Base-by-base conservation (phyloP, 768 basidiomycete genomes). In the Mycena belliarum region DNA sequence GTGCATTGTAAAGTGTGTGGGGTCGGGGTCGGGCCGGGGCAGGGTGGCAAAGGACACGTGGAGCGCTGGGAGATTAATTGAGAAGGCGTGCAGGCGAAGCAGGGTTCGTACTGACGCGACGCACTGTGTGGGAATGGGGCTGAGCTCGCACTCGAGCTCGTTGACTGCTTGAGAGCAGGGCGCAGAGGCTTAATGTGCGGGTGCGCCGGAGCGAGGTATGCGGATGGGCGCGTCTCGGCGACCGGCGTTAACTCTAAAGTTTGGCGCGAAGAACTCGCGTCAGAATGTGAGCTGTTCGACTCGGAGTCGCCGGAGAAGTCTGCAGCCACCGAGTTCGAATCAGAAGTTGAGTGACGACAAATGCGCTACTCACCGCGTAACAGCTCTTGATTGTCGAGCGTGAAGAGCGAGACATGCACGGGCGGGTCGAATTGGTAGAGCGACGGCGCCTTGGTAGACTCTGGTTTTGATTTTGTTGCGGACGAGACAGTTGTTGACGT, bases 1-100 rank as follows among this genome's bases (percentile, higher is more conserved):
- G 64, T 88, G 86, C 80, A 88, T 40, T 23, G 43, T n/a, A 37
- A 52, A 55, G 7, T 18, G 8, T 1, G 61, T 41, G 32, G 57
- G 49, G 20, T 63, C 61, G 32, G 57, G 49, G 20, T 63, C 61
- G 57, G 55, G 40, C 56, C 52, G 57, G 21, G 28, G n/a, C 14
- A 57, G 61, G 18, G 59, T 58, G 18, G 43, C 26, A 46, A 63
- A 63, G 38, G 61, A 63, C 42, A 63, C 61, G 57, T 59, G 61
- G 10, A 58, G 49, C 4, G 52, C 55, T 57, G 55, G n/a, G 33
- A 7, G 3, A 29, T 38, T 8, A 37, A 24, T 7, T 5, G 15
- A 44, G 32, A 43, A 14, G 16, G 29, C 28, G 28, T 12, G n/a
- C 18, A n/a, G 18, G 33, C 23, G 43, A 2, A 12, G 15, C 33